Evolutionary conservation across 441 rosid genomes (phyloP).

Genomic region (Bocquillonia castaneifolia): DNA sequence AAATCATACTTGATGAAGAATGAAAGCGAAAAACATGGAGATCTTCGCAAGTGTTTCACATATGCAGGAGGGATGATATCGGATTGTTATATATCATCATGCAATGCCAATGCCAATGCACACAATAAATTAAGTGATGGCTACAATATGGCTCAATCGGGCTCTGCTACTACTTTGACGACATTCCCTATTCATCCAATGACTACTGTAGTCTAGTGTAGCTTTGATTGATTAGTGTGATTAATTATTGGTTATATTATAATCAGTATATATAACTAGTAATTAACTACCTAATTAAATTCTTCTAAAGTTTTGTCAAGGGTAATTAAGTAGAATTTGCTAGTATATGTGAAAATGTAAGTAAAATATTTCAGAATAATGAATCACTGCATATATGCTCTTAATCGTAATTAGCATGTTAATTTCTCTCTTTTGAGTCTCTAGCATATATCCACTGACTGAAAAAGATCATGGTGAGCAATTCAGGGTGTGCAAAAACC

Average conservation of each 20-base stretch:
- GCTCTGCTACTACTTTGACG: conserved; percentile 16
- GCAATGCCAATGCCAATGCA: conserved; percentile 16
- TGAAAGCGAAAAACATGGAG: conserved; percentile 13
- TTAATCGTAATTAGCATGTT: too few relatives aligned
- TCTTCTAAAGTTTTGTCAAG: not conserved
- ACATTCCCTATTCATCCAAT: conserved; percentile 10
- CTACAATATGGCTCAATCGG: conserved; percentile 4
- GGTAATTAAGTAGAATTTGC: too few relatives aligned
- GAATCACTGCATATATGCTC: too few relatives aligned
- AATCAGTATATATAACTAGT: not conserved
- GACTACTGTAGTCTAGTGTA: conserved; percentile 13
- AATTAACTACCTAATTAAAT: not conserved
- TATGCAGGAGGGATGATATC: conserved; percentile 19
- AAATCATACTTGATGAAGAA: conserved; percentile 15
- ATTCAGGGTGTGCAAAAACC: too few relatives aligned
- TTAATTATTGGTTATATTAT: too few relatives aligned
- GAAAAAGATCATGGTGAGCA: too few relatives aligned
- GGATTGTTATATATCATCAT: conserved; percentile 7
- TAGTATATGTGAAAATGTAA: too few relatives aligned
- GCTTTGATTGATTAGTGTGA: not conserved
- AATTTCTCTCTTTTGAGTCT: too few relatives aligned
- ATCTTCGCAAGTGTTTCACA: conserved; percentile 23
- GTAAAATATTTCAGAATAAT: too few relatives aligned
- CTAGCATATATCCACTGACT: too few relatives aligned
- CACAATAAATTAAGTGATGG: too few relatives aligned